Percentiles rank a stretch among this genome's conserved stretches.
Evolutionary conservation across 495 filamentous ascomycete species (phyloP).

Genomic region (Lasiosphaeria miniovina): DNA sequence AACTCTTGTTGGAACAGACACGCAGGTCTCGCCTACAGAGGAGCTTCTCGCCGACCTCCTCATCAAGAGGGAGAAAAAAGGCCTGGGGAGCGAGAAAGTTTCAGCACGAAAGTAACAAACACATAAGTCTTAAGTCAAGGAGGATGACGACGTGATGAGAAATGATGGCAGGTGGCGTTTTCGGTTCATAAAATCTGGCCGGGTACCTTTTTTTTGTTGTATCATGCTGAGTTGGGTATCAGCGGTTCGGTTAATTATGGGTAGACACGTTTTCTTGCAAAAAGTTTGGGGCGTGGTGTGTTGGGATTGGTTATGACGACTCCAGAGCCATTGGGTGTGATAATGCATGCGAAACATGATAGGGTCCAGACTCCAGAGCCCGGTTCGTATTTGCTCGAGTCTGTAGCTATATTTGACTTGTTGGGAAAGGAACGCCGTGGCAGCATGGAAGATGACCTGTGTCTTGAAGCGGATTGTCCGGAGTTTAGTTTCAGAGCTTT

Average conservation of each 20-base stretch:
- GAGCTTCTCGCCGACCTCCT: constrained; percentile 15
- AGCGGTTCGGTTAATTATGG: background rate
- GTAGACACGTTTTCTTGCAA: background rate
- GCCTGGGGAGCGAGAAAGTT: background rate
- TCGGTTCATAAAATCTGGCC: too few relatives aligned
- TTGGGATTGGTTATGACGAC: background rate
- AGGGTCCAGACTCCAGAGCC: background rate
- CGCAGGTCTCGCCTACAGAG: constrained; percentile 11
- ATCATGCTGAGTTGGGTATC: too few relatives aligned
- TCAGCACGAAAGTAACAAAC: background rate
- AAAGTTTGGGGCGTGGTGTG: background rate
- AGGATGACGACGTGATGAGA: background rate
- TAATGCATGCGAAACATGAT: background rate
- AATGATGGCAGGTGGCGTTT: too few relatives aligned
- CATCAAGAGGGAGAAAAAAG: constrained; percentile 10
- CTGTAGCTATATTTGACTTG: too few relatives aligned
- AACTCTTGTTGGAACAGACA: constrained; percentile 2
- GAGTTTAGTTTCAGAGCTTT: too few relatives aligned
- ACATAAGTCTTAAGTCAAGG: background rate
- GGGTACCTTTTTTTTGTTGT: too few relatives aligned
- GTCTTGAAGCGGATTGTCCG: too few relatives aligned
- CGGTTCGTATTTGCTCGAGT: background rate
- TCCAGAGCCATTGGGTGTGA: background rate
- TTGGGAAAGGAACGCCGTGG: too few relatives aligned
- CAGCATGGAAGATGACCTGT: too few relatives aligned